Base-by-base conservation (phyloP, 345 rosid species). In the Euphorbia peplus region DNA sequence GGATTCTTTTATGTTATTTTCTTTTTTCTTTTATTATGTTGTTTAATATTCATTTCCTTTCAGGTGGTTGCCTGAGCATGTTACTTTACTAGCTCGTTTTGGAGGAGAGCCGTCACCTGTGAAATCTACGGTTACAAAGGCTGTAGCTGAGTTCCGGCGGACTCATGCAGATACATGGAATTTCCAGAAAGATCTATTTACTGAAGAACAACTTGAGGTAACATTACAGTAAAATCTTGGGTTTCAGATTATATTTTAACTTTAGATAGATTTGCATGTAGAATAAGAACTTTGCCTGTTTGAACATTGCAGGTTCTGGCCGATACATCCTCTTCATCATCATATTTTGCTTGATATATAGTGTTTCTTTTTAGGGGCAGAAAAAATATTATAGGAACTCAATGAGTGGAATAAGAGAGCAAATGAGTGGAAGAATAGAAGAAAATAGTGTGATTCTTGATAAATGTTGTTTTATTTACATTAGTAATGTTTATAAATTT, bases 91-190 rank as follows among this genome's bases (percentile, higher is more conserved):
- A 75, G 97, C 96, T 58, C 91, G 89, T 52, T 95, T 95, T 57
- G 83, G 83, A 8, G 79, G 87, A 39, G 96, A 95, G 86, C 90
- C 90, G 57, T 83, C 91, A 6, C 97, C 96, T 13, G 78, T 95
- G 70, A 95, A 90, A 85, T 91, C 96, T 5, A 89, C 96, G 0
- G 97, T 95, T 71, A 91, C 99, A 21, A 95, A 95, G 84, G 96
- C 96, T n/a, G 95, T 91, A 60, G 99, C 99, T 9, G 97, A 95
- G 84, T 91, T 91, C 79, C 78, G 96, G 32, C 84, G 96, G 68
- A 91, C 99, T 52, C 99, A 95, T 78, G 97, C 97, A 24, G 97
- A 95, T 70, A 95, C 90, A 22, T 95, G 99, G 99, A 89, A 83
- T 75, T 73, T 91, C 62, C 99, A 95, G 76, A 95, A 95, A 76